Base-by-base conservation (phyloP, 371 early-diverging fungal genomes). In the Dinochytrium kinnereticum region DNA sequence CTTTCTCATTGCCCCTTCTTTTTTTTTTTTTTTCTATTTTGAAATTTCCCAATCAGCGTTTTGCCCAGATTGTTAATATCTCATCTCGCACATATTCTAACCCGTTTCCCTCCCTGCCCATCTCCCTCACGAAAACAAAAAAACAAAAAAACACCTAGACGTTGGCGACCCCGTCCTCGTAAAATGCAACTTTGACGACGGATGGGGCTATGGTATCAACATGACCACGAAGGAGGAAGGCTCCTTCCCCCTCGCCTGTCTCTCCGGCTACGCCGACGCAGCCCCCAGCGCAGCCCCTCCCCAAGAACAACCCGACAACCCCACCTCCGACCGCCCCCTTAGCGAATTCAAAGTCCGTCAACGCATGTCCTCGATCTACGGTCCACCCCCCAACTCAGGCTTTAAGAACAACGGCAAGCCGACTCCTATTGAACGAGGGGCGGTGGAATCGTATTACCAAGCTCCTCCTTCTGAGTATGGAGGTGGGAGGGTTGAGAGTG, bases 171-270 rank as follows among this genome's bases (percentile, higher is more conserved):
- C 68, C 17, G 74, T 76, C n/a, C 2, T 73, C n/a, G 74, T 79
- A 21, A 64, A 69, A 39, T 61, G 64, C 64, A 51, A 65, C 37
- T 79, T 76, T 70, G 79, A 79, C 65, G 79, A 76, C 65, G 85
- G 85, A 49, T 86, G 84, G 84, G 81, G 75, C 34, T 82, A 71
- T 61, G 86, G 86, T 3, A 72, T 72, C 39, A 86, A 86, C 77
- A 57, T 80, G 70, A 76, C 74, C 39, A 86, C 86, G 0, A 73
- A 80, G n/a, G 72, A 78, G 51, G 77, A 77, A 39, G 86, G 86
- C n/a, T 67, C 73, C 70, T 84, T 83, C 72, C 86, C 86, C 36
- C 71, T 79, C 33, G 81, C 85, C 2, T 84, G 83, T 51, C 74
- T 83, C 37, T 70, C 78, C 26, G 76, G 71, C n/a, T 64, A 17